Evolutionary conservation across 192 early-diverging fungal species (phyloP).

Genomic region (Rhizoclosmatium sp.): DNA sequence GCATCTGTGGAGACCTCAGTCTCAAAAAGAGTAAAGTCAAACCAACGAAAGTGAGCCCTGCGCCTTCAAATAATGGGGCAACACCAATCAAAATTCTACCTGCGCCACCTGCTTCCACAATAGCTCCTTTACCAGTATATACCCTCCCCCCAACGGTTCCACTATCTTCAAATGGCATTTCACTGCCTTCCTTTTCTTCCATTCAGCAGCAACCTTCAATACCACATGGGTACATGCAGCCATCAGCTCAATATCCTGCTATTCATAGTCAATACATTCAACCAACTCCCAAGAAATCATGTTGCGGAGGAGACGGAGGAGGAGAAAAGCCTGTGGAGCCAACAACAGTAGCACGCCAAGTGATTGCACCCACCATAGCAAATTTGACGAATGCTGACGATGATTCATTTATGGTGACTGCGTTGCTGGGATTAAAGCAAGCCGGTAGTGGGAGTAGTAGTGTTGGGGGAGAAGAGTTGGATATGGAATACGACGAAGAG

Average conservation of each 20-base stretch:
- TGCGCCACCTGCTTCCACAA: neutral
- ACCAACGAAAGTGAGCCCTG: neutral
- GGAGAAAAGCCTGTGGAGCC: neutral
- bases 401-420: neutral
- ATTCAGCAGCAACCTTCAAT: neutral
- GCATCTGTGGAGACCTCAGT: conserved; percentile 25
- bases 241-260: neutral
- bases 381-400: neutral
- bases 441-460: neutral
- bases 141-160: neutral
- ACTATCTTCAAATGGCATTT: neutral
- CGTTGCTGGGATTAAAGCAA: conserved; percentile 6
- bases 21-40: conserved; percentile 11
- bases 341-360: neutral
- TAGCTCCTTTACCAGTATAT: neutral
- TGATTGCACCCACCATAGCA: neutral
- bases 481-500: neutral
- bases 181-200: neutral
- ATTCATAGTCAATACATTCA: neutral
- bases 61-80: neutral
- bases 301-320: neutral
- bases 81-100: neutral
- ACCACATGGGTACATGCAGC: neutral
- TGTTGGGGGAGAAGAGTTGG: neutral
- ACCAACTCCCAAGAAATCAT: neutral